Evolutionary conservation across 257 asterid species (phyloP).

Genomic region (Datura wrightii): DNA sequence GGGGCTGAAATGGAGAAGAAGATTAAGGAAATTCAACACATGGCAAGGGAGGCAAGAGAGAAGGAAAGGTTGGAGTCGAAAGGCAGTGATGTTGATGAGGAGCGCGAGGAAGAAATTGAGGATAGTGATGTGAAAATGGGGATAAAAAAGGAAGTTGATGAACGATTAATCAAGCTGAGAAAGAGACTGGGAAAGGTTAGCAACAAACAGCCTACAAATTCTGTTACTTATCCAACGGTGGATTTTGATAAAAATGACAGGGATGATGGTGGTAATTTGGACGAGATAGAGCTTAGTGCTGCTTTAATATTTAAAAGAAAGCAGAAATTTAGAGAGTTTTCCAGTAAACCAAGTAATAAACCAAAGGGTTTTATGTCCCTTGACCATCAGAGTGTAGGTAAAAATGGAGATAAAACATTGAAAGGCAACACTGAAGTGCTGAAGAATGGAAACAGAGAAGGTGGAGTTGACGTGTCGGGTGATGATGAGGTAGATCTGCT

Average conservation of each 20-base stretch:
- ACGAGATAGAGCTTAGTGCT: conserved; percentile 41
- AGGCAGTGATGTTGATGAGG: conserved; percentile 47
- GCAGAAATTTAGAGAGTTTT: conserved; percentile 59
- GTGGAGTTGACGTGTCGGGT: conserved; percentile 36
- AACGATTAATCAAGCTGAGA: conserved; percentile 56
- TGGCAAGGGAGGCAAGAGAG: conserved; percentile 88
- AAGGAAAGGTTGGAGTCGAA: conserved; percentile 60
- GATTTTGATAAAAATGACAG: conserved; percentile 35
- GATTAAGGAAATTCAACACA: conserved; percentile 69
- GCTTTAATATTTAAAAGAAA: conserved; percentile 66
- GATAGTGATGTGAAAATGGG: conserved; percentile 50
- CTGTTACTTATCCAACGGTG: conserved; percentile 40
- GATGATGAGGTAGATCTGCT: conserved; percentile 41
- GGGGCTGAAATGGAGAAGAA: conserved; percentile 65
- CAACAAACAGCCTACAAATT: conserved; percentile 41
- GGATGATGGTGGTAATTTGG: conserved; percentile 43
- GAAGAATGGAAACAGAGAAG: conserved; percentile 39
- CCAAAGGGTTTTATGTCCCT: conserved; percentile 67
- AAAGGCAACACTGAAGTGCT: conserved; percentile 36
- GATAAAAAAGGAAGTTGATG: conserved; percentile 70
- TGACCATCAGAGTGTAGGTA: conserved; percentile 33
- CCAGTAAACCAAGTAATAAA: conserved; percentile 50
- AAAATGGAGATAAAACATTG: conserved; percentile 31
- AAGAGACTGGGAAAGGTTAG: conserved; percentile 53
- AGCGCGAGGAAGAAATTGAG: conserved; percentile 50